Evolutionary conservation across 768 basidiomycete species (phyloP), one percentile per base, ranked within the genome.

Genomic region (Leccinum variicolor): DNA sequence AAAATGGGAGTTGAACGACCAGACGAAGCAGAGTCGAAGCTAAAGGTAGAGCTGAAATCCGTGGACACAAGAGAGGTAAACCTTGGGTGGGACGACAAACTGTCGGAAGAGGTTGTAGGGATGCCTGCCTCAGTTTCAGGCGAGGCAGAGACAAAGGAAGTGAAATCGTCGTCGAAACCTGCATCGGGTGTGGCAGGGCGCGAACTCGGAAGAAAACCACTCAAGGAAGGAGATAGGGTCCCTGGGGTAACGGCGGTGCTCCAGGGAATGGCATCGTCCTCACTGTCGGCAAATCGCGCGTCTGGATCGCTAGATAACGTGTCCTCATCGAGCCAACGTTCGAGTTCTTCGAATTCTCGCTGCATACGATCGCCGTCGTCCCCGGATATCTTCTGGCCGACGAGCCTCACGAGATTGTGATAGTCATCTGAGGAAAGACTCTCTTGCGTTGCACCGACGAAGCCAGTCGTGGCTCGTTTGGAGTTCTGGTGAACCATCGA

Each of bases 121-220:
- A 51, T 14, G 25, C 19, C 48, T 13, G 52, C 31, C 2, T 61
- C 50, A 29, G 39, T 60, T 28, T 66, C 56, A 48, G 75, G 81
- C 25, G 66, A 57, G n/a, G 86, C 87, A 31, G 86, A 85, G 17
- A 90, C 80, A 60, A 90, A 90, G 28, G 82, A 84, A 2, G 84
- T 79, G 65, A 94, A 94, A 69, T 94, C 88, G 64, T 93, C 91
- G 54, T 92, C 91, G 62, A 93, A 84, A 15, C 79, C 77, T n/a
- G 60, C 47, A 47, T 54, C 56, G 23, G 67, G 84, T 3, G 77
- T 77, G 52, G 69, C 64, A 21, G 67, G 64, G 9, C 62, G 61
- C 39, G 63, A 67, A n/a, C 34, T 57, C 31, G 58, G 62, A 17
- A 64, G 39, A 31, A 61, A 63, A 7, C 68, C 61, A 23, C 62